These are phyloP conservation scores for Cubamyces sp. DNA, from an alignment of 768 basidiomycete genomes.

Conservation along the genomic window DNA sequence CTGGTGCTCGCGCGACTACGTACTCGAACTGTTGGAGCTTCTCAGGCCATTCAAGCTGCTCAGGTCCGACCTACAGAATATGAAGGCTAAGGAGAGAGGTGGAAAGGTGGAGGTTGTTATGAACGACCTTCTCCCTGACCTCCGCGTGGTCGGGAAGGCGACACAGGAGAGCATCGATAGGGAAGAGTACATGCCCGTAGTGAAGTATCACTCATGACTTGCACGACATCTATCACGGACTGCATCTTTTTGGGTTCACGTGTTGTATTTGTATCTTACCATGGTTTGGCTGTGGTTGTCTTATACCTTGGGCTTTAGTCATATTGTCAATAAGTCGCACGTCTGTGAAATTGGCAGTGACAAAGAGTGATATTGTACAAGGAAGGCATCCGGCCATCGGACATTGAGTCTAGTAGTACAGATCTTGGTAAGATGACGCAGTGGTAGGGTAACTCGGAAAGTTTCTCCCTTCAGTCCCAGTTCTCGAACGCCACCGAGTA, in stretches of 20 bases:
- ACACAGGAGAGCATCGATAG: slow-evolving; percentile 26
- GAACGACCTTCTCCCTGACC: slow-evolving; percentile 20
- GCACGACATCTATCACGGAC: neutral
- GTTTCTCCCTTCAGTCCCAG: slow-evolving; percentile 6
- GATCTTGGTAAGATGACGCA: too few relatives aligned
- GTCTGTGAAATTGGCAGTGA: too few relatives aligned
- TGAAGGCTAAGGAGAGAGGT: slow-evolving; percentile 3
- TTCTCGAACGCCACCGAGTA: slow-evolving; percentile 21
- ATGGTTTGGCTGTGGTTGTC: neutral
- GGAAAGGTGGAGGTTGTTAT: slow-evolving; percentile 12
- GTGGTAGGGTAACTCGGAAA: too few relatives aligned
- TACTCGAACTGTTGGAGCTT: slow-evolving; percentile 25
- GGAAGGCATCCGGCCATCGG: neutral
- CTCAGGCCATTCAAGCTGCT: slow-evolving; percentile 25
- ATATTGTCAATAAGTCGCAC: too few relatives aligned
- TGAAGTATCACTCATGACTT: slow-evolving; percentile 15
- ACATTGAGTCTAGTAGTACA: neutral
- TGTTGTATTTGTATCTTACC: neutral
- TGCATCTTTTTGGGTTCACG: too few relatives aligned
- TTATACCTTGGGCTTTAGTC: too few relatives aligned
- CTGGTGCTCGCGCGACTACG: slow-evolving; percentile 26
- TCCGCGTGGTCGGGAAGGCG: slow-evolving; percentile 17
- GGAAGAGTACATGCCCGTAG: slow-evolving; percentile 21
- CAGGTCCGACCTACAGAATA: slow-evolving; percentile 15
- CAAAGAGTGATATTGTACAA: too few relatives aligned